phyloP scores from a whole-genome alignment of 192 early-diverging fungal species.

The Radiomyces spectabilis region DNA sequence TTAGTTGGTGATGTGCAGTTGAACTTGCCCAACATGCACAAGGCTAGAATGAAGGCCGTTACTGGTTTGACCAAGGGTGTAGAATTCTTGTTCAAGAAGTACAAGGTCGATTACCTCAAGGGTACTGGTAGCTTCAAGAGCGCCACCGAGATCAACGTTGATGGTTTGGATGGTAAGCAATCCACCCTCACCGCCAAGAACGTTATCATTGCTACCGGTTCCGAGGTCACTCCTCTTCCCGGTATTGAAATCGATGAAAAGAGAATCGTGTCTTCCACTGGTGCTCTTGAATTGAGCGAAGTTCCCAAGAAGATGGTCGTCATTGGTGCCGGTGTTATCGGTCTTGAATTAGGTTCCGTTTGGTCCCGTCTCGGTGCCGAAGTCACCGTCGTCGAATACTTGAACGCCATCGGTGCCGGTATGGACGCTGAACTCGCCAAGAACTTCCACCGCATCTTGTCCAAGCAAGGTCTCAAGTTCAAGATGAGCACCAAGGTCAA shows the following conservation, averaged over 20 bases:
- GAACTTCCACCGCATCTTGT: constrained; percentile 83
- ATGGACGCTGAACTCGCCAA: constrained; percentile 95
- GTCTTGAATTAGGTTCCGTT: constrained; percentile 96
- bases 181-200: constrained; percentile 84
- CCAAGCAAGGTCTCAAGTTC: constrained; percentile 98
- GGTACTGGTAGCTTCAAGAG: constrained; percentile 79
- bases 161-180: constrained; percentile 69
- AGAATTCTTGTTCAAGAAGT: constrained; percentile 95
- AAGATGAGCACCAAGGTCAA: constrained; percentile 96
- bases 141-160: constrained; percentile 76
- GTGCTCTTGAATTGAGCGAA: constrained; percentile 87
- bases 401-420: constrained; percentile 88
- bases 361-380: constrained; percentile 94
- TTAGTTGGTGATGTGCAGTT: constrained; percentile 73
- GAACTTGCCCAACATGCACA: constrained; percentile 84
- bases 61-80: constrained; percentile 84
- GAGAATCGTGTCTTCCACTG: constrained; percentile 96
- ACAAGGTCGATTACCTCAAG: constrained; percentile 94
- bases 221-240: constrained; percentile 87
- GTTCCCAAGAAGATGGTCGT: constrained; percentile 98
- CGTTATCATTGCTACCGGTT: constrained; percentile 97
- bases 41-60: constrained; percentile 87
- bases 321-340: constrained; percentile 98
- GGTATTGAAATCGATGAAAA: constrained; percentile 92
- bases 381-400: constrained; percentile 93